Conservation (phyloP, 2,329 filamentous ascomycete genomes). For the Karstenula rhodostoma region DNA sequence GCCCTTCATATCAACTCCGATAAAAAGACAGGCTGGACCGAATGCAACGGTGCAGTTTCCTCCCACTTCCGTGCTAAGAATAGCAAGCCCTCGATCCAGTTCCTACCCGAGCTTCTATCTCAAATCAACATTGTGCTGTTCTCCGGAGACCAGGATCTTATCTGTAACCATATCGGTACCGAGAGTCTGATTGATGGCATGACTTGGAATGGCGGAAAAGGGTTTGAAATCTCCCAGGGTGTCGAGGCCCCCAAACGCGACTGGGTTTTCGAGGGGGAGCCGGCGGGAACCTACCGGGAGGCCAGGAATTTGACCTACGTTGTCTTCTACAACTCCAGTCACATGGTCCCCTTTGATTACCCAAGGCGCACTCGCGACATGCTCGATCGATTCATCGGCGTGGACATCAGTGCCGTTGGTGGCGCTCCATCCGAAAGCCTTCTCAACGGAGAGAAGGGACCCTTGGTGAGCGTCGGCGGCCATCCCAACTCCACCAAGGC, state of each 20-base stretch:
- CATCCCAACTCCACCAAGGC: slow-evolving; percentile 73
- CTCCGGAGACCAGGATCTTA: slow-evolving; percentile 91
- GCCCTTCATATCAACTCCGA: slow-evolving; percentile 84
- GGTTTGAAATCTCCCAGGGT: slow-evolving; percentile 86
- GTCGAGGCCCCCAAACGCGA: slow-evolving; percentile 91
- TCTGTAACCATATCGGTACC: slow-evolving; percentile 96
- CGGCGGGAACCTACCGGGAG: slow-evolving; percentile 91
- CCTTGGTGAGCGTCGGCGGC: slow-evolving; percentile 78
- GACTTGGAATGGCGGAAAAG: slow-evolving; percentile 89
- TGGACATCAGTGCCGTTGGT: slow-evolving; percentile 90
- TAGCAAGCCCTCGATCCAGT: slow-evolving; percentile 74
- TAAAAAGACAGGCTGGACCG: slow-evolving; percentile 88
- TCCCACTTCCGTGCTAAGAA: slow-evolving; percentile 73
- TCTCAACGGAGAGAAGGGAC: slow-evolving; percentile 85
- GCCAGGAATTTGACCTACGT: slow-evolving; percentile 96
- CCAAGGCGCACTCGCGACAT: slow-evolving; percentile 89
- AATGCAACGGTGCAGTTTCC: slow-evolving; percentile 85
- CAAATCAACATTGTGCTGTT: slow-evolving; percentile 85
- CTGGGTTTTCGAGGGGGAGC: slow-evolving; percentile 91
- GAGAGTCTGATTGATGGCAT: slow-evolving; percentile 90
- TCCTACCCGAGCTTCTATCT: slow-evolving; percentile 80
- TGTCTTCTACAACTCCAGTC: slow-evolving; percentile 91
- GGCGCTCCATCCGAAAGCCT: slow-evolving; percentile 79
- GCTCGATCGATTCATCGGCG: slow-evolving; percentile 94
- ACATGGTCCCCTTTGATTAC: slow-evolving; percentile 98